phyloP scores from a whole-genome alignment of 2,329 filamentous ascomycete genomes.

The Cordyceps pruinosa region DNA sequence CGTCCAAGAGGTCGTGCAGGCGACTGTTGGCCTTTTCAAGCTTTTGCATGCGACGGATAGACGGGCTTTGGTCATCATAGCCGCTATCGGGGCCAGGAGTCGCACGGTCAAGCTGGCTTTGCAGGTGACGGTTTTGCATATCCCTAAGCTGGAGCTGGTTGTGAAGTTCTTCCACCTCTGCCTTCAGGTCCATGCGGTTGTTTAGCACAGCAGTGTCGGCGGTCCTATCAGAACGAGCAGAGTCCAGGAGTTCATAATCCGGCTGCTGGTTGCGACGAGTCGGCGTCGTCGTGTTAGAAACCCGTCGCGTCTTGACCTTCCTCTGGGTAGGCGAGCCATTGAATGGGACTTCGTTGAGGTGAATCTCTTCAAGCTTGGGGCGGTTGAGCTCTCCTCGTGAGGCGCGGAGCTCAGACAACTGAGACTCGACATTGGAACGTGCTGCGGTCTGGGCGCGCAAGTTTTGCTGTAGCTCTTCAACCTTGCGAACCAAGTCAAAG shows the following conservation, averaged over 20 bases:
- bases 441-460: slow-evolving; percentile 77
- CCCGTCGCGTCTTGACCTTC: slow-evolving; percentile 49
- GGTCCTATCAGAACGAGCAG: slow-evolving; percentile 76
- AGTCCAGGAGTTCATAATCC: slow-evolving; percentile 60
- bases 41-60: slow-evolving; percentile 75
- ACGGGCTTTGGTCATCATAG: slow-evolving; percentile 73
- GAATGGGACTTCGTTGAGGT: slow-evolving; percentile 69
- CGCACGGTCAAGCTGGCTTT: slow-evolving; percentile 72
- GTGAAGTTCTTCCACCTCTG: slow-evolving; percentile 85
- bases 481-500: slow-evolving; percentile 78
- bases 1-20: slow-evolving; percentile 89
- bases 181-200: slow-evolving; percentile 82
- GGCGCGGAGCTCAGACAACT: slow-evolving; percentile 70
- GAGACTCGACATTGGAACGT: slow-evolving; percentile 72
- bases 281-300: slow-evolving; percentile 72
- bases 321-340: slow-evolving; percentile 69
- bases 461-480: slow-evolving; percentile 84
- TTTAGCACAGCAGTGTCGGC: slow-evolving; percentile 76
- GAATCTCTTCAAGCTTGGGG: slow-evolving; percentile 78
- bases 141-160: slow-evolving; percentile 90
- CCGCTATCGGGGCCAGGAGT: slow-evolving; percentile 54
- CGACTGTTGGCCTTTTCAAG: slow-evolving; percentile 87
- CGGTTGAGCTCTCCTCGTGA: slow-evolving; percentile 66
- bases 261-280: slow-evolving; percentile 55
- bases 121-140: slow-evolving; percentile 91